Percentiles rank a stretch among this genome's conserved stretches.
Evolutionary conservation across 106 monocot species (phyloP).

Genomic region (Phalaenopsis equestris): DNA sequence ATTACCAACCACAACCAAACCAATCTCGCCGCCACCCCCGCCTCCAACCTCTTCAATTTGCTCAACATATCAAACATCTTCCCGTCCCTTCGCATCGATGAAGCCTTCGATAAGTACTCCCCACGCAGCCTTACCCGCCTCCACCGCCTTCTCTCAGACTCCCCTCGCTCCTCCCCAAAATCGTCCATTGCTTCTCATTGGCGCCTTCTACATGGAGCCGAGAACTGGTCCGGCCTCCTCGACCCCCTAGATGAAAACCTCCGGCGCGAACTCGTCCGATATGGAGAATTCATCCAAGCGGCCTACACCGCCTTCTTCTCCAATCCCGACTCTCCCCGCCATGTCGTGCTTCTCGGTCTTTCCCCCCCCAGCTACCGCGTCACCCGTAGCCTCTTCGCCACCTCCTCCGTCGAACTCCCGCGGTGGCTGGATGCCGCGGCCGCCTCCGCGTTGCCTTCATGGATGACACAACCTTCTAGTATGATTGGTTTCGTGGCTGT

Average conservation of each 20-base stretch:
- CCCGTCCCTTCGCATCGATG: not conserved
- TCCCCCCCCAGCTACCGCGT: slow-evolving; percentile 48
- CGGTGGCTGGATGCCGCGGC: slow-evolving; percentile 17
- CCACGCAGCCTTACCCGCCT: slow-evolving; percentile 43
- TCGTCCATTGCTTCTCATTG: slow-evolving; percentile 33
- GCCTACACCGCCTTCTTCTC: slow-evolving; percentile 70
- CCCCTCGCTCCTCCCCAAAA: slow-evolving; percentile 45
- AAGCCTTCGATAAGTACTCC: slow-evolving; percentile 37
- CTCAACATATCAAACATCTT: slow-evolving; percentile 26
- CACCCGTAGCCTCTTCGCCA: slow-evolving; percentile 59
- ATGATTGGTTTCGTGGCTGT: slow-evolving; percentile 72
- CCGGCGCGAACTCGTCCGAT: slow-evolving; percentile 76
- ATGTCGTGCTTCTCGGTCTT: slow-evolving; percentile 26
- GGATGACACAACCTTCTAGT: slow-evolving; percentile 44
- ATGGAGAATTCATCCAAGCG: slow-evolving; percentile 69
- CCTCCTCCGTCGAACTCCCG: slow-evolving; percentile 54
- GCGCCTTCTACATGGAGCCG: slow-evolving; percentile 57
- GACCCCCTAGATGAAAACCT: slow-evolving; percentile 72
- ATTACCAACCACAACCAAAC: not conserved
- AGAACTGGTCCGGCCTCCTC: slow-evolving; percentile 62
- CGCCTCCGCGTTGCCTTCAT: slow-evolving; percentile 12
- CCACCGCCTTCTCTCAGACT: slow-evolving; percentile 41
- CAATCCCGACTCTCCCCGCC: slow-evolving; percentile 16
- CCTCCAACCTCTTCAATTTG: not conserved
- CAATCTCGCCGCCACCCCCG: not conserved